A percentile compares a stretch with the other conserved stretches of the same genome.
Evolutionary conservation across 257 asterid genomes (phyloP).

Genomic region (Gentiana straminea): DNA sequence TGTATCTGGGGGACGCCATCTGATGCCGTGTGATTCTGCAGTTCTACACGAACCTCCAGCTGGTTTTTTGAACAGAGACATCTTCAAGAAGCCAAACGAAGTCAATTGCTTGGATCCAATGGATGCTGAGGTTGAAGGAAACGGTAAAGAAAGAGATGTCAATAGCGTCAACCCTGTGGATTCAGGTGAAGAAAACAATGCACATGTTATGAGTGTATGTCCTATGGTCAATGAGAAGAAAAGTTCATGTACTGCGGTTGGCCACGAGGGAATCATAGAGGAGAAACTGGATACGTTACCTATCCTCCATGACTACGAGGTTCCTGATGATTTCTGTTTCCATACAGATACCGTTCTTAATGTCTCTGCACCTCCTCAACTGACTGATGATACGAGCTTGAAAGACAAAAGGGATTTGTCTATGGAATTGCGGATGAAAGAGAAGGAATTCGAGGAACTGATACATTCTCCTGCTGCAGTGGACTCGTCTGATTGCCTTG

Average conservation of each 20-base stretch:
- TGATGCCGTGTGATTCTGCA: constrained; percentile 17
- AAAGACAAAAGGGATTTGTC: constrained; percentile 17
- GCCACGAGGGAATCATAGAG: constrained; percentile 22
- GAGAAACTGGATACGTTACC: constrained; percentile 21
- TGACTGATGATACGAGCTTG: constrained; percentile 15
- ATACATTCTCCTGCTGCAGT: constrained; percentile 25
- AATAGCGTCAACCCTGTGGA: constrained; percentile 14
- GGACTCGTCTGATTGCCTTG: constrained; percentile 21
- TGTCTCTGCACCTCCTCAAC: constrained; percentile 22
- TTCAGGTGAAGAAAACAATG: constrained; percentile 19
- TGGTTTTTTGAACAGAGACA: constrained; percentile 10
- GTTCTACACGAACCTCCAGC: constrained; percentile 18
- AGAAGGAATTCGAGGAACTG: constrained; percentile 62
- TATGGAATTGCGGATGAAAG: constrained; percentile 46
- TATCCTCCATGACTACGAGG: constrained; percentile 27
- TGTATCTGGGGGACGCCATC: constrained; percentile 13
- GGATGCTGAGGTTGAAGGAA: constrained; percentile 11
- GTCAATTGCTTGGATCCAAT: constrained; percentile 11
- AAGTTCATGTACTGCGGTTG: constrained; percentile 12
- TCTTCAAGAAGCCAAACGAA: constrained; percentile 13
- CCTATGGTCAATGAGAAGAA: constrained; percentile 14
- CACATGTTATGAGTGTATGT: constrained; percentile 14
- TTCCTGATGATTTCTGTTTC: constrained; percentile 32
- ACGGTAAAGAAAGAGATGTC: constrained; percentile 15
- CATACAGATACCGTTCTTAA: constrained; percentile 29